Evolutionary conservation across 768 basidiomycete genomes (phyloP), one percentile per base, ranked within the genome.

Genomic region (Mycena vitilis): DNA sequence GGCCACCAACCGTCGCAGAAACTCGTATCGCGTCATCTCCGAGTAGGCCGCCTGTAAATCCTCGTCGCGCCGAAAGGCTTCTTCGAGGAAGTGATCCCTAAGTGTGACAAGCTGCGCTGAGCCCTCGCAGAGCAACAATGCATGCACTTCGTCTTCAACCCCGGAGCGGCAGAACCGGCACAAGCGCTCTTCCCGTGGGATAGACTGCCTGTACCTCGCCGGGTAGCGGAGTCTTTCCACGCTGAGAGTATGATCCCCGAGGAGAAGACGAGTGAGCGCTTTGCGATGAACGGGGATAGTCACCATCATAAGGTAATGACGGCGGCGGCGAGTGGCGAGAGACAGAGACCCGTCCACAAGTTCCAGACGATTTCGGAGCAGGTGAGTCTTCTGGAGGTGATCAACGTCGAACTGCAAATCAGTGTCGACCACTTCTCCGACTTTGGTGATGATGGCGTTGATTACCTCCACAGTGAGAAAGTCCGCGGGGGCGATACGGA

Each of bases 351-450:
- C 1, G 25, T 49, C 60, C 23, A 4, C 40, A 2, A 53, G 10
- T 22, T 66, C 65, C 13, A 60, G 6, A 4, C 65, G 65, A 10
- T 47, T 36, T 3, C 58, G 65, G 3, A 66, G 65, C 44, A 66
- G 13, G n/a, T 44, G 47, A 5, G 55, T 58, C 38, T 60, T 66
- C 10, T 48, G 15, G 2, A 51, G 20, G 7, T 23, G 15, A 30
- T 66, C 58, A 11, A 66, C 53, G 22, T 53, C 22, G 10, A 15
- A 16, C 23, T 66, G 65, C 49, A 66, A 25, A 40, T 55, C 37
- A 6, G 10, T 37, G 51, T 67, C 52, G 13, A 57, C 40, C 6
- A 49, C 13, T 15, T 23, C 18, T 10, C 13, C 25, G 9, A 67
- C 34, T 7, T 45, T n/a, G 38, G 54, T 52, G 12, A 7, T 34